Evolutionary conservation across 2,329 filamentous ascomycete genomes (phyloP).

Genomic region (Colletotrichum limetticola): DNA sequence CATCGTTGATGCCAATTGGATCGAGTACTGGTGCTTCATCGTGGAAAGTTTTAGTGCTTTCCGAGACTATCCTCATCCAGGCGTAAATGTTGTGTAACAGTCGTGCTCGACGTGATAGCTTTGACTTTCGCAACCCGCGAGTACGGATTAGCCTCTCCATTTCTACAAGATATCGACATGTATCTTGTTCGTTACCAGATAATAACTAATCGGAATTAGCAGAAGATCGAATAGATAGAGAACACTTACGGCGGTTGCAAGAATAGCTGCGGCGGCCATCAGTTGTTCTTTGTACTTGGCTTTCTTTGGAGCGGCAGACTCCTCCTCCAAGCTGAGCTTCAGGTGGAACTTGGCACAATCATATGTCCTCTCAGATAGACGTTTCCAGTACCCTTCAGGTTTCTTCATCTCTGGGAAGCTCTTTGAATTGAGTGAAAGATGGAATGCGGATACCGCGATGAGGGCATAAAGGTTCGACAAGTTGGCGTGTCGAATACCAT

Average conservation of each 20-base stretch:
- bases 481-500: background rate
- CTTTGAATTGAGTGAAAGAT: conserved; percentile 1
- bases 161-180: background rate
- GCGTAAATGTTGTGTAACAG: conserved; percentile 9
- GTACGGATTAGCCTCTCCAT: conserved; percentile 2
- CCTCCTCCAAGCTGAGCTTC: background rate
- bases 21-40: background rate
- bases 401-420: background rate
- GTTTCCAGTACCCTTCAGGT: background rate
- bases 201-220: background rate
- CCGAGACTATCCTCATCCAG: conserved; percentile 5
- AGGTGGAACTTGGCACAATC: background rate
- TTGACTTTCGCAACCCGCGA: background rate
- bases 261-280: background rate
- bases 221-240: too few relatives aligned
- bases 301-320: background rate
- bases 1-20: too few relatives aligned
- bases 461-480: conserved; percentile 8
- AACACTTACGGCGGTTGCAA: conserved; percentile 6
- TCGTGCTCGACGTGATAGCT: background rate
- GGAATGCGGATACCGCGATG: background rate
- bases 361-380: background rate
- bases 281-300: conserved; percentile 20
- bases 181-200: conserved; percentile 4
- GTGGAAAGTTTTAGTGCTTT: conserved; percentile 9